Evolutionary conservation across 345 rosid species (phyloP).

Genomic region (Populus deltoides): DNA sequence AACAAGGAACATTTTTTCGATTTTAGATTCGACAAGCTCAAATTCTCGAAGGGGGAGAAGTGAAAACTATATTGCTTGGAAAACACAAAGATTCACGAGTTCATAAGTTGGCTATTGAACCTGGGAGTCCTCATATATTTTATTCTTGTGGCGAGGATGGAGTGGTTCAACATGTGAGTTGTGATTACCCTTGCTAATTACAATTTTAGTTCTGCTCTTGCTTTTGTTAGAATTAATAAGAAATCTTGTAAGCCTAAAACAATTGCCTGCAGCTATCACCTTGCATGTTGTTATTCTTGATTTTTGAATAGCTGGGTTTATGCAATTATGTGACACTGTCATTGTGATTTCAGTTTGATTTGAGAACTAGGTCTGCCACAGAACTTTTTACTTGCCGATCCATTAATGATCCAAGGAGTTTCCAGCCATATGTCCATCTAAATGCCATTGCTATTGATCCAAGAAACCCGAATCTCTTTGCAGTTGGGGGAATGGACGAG

Average conservation of each 20-base stretch:
- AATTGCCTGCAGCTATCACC: not conserved
- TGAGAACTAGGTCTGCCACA: conserved; percentile 59
- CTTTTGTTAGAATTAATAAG: not conserved
- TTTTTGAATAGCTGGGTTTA: not conserved
- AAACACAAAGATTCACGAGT: conserved; percentile 55
- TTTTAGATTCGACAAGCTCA: conserved; percentile 75
- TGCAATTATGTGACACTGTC: conserved; percentile 13
- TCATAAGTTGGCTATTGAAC: conserved; percentile 83
- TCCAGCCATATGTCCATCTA: conserved; percentile 40
- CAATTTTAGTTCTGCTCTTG: not conserved
- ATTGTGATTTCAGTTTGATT: conserved; percentile 69
- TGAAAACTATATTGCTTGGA: conserved; percentile 53
- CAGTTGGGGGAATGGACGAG: conserved; percentile 76
- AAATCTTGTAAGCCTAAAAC: conserved; percentile 4
- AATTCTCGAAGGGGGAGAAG: conserved; percentile 59
- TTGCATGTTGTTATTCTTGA: not conserved
- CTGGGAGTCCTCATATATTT: conserved; percentile 77
- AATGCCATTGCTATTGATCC: conserved; percentile 81
- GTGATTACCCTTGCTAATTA: conserved; percentile 4
- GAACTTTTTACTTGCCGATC: conserved; percentile 67
- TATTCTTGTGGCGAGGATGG: conserved; percentile 96
- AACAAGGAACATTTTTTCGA: not conserved
- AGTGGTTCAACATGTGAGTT: conserved; percentile 80
- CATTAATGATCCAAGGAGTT: conserved; percentile 33
- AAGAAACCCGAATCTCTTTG: conserved; percentile 71